phyloP scores from a whole-genome alignment of 306 rosid species.

The Trichosanthes cucumerina region DNA sequence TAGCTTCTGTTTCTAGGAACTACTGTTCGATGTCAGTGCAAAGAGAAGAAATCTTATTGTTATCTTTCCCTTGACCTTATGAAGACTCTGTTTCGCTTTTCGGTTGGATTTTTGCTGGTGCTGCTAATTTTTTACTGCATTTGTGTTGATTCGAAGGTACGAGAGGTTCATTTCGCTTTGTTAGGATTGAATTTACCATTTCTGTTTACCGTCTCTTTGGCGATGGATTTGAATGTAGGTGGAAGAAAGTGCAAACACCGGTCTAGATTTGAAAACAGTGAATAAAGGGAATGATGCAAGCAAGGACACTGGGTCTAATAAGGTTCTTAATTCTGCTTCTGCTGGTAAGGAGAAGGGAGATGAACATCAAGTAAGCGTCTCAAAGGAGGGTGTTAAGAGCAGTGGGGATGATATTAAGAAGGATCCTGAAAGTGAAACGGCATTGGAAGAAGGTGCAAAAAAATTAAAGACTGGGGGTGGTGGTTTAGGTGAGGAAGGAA shows the following conservation, averaged over 20 bases:
- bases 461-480: conserved; percentile 10
- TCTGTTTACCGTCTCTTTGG: background rate
- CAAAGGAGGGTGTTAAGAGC: conserved; percentile 6
- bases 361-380: conserved; percentile 10
- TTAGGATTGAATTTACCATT: background rate
- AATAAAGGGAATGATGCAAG: conserved; percentile 1
- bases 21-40: background rate
- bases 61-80: conserved; percentile 15
- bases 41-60: background rate
- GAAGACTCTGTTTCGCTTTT: conserved; percentile 25
- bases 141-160: conserved; percentile 26
- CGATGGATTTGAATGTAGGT: conserved; percentile 20
- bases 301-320: background rate
- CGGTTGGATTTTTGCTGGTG: conserved; percentile 22
- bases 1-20: background rate
- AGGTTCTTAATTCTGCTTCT: conserved; percentile 4
- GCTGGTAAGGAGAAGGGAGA: conserved; percentile 11
- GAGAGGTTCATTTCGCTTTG: background rate
- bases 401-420: conserved; percentile 11
- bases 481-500: background rate
- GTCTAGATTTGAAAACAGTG: background rate
- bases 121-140: conserved; percentile 18
- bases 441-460: background rate
- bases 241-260: conserved; percentile 14
- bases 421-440: conserved; percentile 12